Conservation (phyloP, 805 yeast genomes). For the Saccharomycopsis oosterbeekiorum region DNA sequence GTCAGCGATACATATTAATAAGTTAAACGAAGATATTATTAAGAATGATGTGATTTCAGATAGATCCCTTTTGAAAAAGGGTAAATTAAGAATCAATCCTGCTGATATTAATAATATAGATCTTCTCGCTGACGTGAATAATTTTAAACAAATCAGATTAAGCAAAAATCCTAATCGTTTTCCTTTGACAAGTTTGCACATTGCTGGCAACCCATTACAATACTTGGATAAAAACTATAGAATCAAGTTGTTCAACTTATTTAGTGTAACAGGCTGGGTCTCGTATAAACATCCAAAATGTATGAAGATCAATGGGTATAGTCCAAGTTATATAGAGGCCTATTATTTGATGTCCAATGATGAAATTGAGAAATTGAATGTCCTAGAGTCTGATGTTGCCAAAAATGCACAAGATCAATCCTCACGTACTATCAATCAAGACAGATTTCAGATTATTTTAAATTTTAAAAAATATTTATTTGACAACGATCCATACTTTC, state of each 20-base stretch:
- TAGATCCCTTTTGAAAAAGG: neutral
- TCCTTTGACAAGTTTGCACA: slow-evolving; percentile 22
- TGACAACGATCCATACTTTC: slow-evolving; percentile 15
- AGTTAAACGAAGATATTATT: neutral
- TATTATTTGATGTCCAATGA: slow-evolving; percentile 43
- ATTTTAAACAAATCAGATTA: slow-evolving; percentile 33
- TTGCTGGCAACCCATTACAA: slow-evolving; percentile 32
- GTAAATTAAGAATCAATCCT: slow-evolving; percentile 22
- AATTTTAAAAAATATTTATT: slow-evolving; percentile 17
- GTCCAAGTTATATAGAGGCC: slow-evolving; percentile 53
- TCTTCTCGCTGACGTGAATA: slow-evolving; percentile 26
- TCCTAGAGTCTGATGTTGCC: neutral
- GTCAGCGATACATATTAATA: slow-evolving; percentile 12
- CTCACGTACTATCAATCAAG: neutral
- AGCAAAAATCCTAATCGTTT: slow-evolving; percentile 22
- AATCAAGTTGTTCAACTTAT: slow-evolving; percentile 44
- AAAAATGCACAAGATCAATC: neutral
- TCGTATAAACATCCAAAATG: slow-evolving; percentile 22
- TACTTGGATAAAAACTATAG: slow-evolving; percentile 37
- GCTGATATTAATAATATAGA: slow-evolving; percentile 41
- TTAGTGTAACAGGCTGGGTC: slow-evolving; percentile 42
- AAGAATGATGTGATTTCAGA: neutral
- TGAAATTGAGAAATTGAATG: slow-evolving; percentile 30
- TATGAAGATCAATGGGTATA: slow-evolving; percentile 47
- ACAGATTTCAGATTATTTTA: slow-evolving; percentile 5